Evolutionary conservation across 805 yeast species (phyloP).

Genomic region (Candida vartiovaarae): DNA sequence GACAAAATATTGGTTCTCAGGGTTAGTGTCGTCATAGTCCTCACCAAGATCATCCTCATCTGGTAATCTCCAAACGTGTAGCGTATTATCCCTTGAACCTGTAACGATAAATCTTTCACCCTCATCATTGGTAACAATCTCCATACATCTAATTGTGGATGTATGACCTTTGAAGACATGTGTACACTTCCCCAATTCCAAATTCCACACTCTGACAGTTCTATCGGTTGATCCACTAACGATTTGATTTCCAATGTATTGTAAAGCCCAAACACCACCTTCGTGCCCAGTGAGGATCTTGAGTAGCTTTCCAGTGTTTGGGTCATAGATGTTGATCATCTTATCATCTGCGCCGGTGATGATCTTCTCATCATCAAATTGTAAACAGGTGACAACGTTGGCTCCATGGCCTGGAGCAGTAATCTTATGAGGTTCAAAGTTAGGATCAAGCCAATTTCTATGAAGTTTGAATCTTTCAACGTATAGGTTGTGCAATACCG

Average conservation of each 20-base stretch:
- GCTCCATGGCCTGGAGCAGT: slow-evolving; percentile 65
- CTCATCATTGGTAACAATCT: slow-evolving; percentile 63
- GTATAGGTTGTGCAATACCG: slow-evolving; percentile 11
- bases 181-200: slow-evolving; percentile 76
- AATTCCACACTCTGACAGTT: slow-evolving; percentile 90
- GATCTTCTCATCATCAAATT: slow-evolving; percentile 83
- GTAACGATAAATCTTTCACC: slow-evolving; percentile 74
- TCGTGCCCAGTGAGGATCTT: slow-evolving; percentile 77
- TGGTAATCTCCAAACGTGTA: slow-evolving; percentile 83
- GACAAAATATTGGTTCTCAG: slow-evolving; percentile 53
- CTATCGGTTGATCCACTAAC: slow-evolving; percentile 95
- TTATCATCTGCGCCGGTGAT: slow-evolving; percentile 91
- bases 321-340: slow-evolving; percentile 72
- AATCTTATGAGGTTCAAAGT: slow-evolving; percentile 57
- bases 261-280: slow-evolving; percentile 98
- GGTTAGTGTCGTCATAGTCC: slow-evolving; percentile 28
- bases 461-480: slow-evolving; percentile 23
- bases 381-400: slow-evolving; percentile 90
- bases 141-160: slow-evolving; percentile 88
- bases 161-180: slow-evolving; percentile 90
- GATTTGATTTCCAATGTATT: slow-evolving; percentile 73
- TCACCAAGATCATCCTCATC: slow-evolving; percentile 25
- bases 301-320: slow-evolving; percentile 60
- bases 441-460: slow-evolving; percentile 75
- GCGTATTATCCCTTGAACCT: slow-evolving; percentile 79